phyloP scores from a whole-genome alignment of 2,329 filamentous ascomycete genomes.

The Penicillium brasilianum region DNA sequence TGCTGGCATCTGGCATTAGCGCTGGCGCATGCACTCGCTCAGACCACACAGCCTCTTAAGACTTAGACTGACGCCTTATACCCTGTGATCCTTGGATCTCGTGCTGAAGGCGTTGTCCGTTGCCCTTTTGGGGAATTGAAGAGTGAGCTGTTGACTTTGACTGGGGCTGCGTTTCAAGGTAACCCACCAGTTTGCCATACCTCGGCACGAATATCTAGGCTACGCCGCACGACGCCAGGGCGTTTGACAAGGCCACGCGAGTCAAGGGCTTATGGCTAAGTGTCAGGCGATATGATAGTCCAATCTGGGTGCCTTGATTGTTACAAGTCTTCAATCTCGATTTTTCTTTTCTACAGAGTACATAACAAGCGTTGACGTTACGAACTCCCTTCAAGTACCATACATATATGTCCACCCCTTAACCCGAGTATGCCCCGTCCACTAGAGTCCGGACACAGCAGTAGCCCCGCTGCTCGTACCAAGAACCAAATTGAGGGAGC shows the following conservation, averaged over 20 bases:
- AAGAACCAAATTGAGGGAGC: neutral
- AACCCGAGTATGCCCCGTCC: neutral
- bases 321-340: neutral
- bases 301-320: neutral
- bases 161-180: neutral
- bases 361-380: neutral
- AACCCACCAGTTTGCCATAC: neutral
- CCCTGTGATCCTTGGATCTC: slow-evolving; percentile 3
- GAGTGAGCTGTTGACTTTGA: neutral
- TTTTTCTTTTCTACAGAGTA: too few species aligned
- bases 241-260: neutral
- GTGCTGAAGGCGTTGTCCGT: slow-evolving; percentile 5
- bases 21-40: slow-evolving; percentile 15
- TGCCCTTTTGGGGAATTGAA: slow-evolving; percentile 11
- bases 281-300: slow-evolving; percentile 10
- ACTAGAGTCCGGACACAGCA: neutral
- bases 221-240: slow-evolving; percentile 7
- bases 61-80: slow-evolving; percentile 40
- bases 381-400: too few species aligned
- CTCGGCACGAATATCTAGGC: slow-evolving; percentile 9
- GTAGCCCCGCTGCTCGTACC: slow-evolving; percentile 1
- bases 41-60: slow-evolving; percentile 41
- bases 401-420: too few species aligned
- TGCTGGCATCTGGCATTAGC: slow-evolving; percentile 22
- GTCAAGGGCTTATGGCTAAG: neutral